Conservation (phyloP, 2,329 filamentous ascomycete species). For the Colletotrichum magnum region DNA sequence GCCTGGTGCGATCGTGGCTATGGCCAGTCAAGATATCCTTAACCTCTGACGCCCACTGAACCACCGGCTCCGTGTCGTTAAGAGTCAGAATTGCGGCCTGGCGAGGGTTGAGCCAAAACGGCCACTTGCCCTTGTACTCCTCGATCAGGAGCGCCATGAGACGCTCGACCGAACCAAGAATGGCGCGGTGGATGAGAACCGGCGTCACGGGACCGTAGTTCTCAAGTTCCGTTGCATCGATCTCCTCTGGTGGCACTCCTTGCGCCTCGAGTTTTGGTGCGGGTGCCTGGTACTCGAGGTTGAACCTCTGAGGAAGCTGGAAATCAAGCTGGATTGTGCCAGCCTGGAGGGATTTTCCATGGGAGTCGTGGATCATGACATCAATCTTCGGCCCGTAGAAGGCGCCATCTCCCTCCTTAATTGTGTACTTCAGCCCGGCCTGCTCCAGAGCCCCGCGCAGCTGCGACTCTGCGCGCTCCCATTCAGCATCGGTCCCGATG, state of each 20-base stretch:
- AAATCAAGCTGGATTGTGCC: slow-evolving; percentile 93
- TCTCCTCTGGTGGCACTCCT: slow-evolving; percentile 59
- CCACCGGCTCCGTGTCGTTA: slow-evolving; percentile 70
- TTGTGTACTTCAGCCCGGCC: slow-evolving; percentile 79
- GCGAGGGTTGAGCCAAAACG: slow-evolving; percentile 89
- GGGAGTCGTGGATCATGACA: slow-evolving; percentile 83
- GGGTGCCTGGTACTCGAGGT: slow-evolving; percentile 80
- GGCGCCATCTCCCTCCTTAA: slow-evolving; percentile 87
- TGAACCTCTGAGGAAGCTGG: slow-evolving; percentile 87
- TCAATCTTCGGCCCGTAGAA: slow-evolving; percentile 96
- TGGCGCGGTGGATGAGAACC: slow-evolving; percentile 87
- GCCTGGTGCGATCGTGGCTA: slow-evolving; percentile 50
- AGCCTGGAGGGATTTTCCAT: slow-evolving; percentile 90
- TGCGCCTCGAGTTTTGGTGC: slow-evolving; percentile 73
- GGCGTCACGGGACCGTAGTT: slow-evolving; percentile 73
- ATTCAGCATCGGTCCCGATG: slow-evolving; percentile 80
- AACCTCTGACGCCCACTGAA: slow-evolving; percentile 63
- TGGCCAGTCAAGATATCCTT: slow-evolving; percentile 67
- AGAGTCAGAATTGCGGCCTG: slow-evolving; percentile 83
- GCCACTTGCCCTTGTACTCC: slow-evolving; percentile 84
- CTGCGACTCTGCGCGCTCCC: slow-evolving; percentile 61
- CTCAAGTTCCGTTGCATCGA: slow-evolving; percentile 45
- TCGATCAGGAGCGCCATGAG: slow-evolving; percentile 90
- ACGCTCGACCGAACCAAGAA: slow-evolving; percentile 87
- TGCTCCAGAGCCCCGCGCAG: slow-evolving; percentile 66